Conservation (phyloP, 2,329 filamentous ascomycete genomes). For the Cytospora chrysosperma region DNA sequence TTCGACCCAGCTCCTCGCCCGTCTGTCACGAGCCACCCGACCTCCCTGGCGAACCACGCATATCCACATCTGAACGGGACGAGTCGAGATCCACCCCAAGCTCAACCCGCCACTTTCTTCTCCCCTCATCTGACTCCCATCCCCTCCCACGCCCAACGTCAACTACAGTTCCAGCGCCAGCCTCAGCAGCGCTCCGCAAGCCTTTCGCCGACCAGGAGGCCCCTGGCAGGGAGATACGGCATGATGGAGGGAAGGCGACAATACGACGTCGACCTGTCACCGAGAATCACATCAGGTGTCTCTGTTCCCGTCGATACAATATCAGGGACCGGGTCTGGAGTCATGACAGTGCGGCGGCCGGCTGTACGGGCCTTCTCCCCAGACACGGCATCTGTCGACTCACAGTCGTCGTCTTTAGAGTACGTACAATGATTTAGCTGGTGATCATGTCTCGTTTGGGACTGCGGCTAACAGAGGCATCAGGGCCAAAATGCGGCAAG, state of each 20-base stretch:
- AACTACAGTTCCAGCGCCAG: slow-evolving; percentile 27
- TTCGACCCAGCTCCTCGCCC: slow-evolving; percentile 35
- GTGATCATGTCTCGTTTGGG: background rate
- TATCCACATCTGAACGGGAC: slow-evolving; percentile 19
- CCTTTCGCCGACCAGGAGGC: slow-evolving; percentile 33
- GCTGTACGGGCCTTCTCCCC: slow-evolving; percentile 14
- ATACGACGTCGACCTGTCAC: slow-evolving; percentile 8
- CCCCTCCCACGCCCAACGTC: slow-evolving; percentile 27
- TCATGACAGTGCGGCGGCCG: slow-evolving; percentile 20
- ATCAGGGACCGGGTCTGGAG: slow-evolving; percentile 20
- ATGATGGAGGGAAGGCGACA: slow-evolving; percentile 21
- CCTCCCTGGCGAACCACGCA: slow-evolving; percentile 24
- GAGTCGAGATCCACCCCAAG: slow-evolving; percentile 27
- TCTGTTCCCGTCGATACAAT: slow-evolving; percentile 23
- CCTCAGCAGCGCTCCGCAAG: slow-evolving; percentile 33
- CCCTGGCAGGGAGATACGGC: slow-evolving; percentile 5
- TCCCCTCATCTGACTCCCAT: slow-evolving; percentile 30
- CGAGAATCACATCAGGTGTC: slow-evolving; percentile 1
- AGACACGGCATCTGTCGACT: slow-evolving; percentile 8
- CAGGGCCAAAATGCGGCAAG: slow-evolving; percentile 42
- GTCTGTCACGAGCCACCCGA: slow-evolving; percentile 26
- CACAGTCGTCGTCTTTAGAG: slow-evolving; percentile 19
- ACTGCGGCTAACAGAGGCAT: background rate
- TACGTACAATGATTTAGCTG: background rate
- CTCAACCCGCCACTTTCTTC: slow-evolving; percentile 28